Evolutionary conservation across 2,329 filamentous ascomycete genomes (phyloP).

Genomic region (Colletotrichum paranaense): DNA sequence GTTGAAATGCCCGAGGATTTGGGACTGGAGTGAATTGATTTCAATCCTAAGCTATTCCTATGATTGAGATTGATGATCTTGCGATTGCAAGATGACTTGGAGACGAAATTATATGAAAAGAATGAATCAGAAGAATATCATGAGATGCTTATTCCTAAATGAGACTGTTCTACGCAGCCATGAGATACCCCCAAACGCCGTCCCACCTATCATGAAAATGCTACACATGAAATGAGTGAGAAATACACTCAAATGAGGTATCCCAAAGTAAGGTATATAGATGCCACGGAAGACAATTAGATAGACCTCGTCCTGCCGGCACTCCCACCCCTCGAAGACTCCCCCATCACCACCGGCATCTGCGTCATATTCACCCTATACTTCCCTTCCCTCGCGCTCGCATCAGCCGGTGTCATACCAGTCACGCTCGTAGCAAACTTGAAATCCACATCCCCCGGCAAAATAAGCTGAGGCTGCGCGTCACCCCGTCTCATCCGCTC

Average conservation of each 20-base stretch:
- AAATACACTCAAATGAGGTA: neutral
- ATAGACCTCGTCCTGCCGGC: neutral
- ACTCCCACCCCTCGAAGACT: neutral
- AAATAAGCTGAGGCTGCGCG: constrained; percentile 40
- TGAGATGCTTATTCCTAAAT: neutral
- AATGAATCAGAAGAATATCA: neutral
- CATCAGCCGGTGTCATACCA: constrained; percentile 31
- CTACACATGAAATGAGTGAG: neutral
- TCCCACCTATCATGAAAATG: neutral
- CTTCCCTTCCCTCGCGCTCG: constrained; percentile 24
- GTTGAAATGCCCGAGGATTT: neutral
- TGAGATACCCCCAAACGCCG: neutral
- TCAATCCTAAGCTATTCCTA: neutral
- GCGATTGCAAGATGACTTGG: neutral
- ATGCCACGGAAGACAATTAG: neutral
- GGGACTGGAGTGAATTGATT: neutral
- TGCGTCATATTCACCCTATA: constrained; percentile 5
- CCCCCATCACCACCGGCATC: neutral
- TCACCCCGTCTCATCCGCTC: constrained; percentile 39
- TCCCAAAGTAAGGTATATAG: neutral
- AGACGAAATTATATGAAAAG: neutral
- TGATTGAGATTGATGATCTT: too few relatives aligned
- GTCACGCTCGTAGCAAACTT: constrained; percentile 34
- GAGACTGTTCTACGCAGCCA: neutral
- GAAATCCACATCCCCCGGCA: constrained; percentile 28